phyloP scores from a whole-genome alignment of 78 protist genomes.

The Tieghemostelium lacteum region DNA sequence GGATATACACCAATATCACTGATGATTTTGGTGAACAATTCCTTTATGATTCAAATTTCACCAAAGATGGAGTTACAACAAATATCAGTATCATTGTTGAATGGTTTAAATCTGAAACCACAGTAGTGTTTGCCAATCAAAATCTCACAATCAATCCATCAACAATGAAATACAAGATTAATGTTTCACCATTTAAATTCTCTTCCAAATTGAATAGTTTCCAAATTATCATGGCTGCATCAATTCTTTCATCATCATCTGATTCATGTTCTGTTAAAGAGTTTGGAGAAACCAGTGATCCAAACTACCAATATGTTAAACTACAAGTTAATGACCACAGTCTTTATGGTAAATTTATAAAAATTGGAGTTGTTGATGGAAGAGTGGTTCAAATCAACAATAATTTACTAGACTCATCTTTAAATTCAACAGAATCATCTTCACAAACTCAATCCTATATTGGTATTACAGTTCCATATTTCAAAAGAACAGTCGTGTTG shows the following conservation, averaged over 20 bases:
- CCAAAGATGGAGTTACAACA: not conserved
- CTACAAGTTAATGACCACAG: constrained; percentile 1
- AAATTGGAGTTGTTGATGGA: not conserved
- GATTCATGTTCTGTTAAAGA: not conserved
- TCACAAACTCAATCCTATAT: constrained; percentile 5
- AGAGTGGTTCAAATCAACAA: not conserved
- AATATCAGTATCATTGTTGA: not conserved
- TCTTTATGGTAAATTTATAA: constrained; percentile 14
- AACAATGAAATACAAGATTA: constrained; percentile 28
- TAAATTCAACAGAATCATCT: not conserved
- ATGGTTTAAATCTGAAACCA: not conserved
- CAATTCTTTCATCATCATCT: not conserved
- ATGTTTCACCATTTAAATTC: not conserved
- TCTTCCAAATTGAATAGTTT: not conserved
- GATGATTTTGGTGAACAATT: not conserved
- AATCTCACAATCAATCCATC: constrained; percentile 20
- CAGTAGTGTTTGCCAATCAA: constrained; percentile 1
- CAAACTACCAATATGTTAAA: not conserved
- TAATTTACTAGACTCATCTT: not conserved
- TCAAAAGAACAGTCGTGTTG: not conserved
- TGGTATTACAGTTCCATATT: constrained; percentile 20
- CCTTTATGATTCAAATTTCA: not conserved
- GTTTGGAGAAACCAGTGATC: not conserved
- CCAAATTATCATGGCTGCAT: constrained; percentile 23
- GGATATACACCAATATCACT: constrained; percentile 11